Conservation (phyloP, 1,139 yeast species). For the Spencermartinsiella ligniputridi region DNA sequence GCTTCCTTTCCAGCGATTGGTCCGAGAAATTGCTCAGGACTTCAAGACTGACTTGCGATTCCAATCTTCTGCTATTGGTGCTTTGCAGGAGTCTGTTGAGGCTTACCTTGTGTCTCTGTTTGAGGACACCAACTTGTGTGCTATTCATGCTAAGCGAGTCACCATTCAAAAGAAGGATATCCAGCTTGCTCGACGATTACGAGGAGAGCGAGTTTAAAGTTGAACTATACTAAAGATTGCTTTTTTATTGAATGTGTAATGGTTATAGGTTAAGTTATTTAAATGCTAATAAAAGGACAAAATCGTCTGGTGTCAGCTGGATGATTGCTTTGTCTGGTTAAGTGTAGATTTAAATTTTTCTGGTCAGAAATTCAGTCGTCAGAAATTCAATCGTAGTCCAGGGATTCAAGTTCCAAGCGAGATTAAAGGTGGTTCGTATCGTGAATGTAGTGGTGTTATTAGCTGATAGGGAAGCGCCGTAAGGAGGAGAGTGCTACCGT, state of each 20-base stretch:
- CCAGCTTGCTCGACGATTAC: conserved; percentile 98
- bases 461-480: no score
- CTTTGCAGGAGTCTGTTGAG: conserved; percentile 97
- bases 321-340: no score
- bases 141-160: conserved; percentile 99
- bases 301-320: no score
- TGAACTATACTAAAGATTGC: neutral
- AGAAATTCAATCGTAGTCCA: no score
- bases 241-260: conserved; percentile 2
- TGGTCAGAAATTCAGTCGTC: no score
- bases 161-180: conserved; percentile 99
- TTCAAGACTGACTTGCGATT: conserved; percentile 97
- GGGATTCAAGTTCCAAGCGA: no score
- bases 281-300: no score
- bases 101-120: conserved; percentile 88
- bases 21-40: conserved; percentile 96
- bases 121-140: conserved; percentile 98
- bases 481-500: no score
- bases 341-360: no score
- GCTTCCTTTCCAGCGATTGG: conserved; percentile 98
- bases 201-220: conserved; percentile 59
- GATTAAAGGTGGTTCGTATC: no score
- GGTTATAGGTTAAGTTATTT: conserved; percentile 1
- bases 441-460: no score
- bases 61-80: conserved; percentile 99